phyloP scores from a whole-genome alignment of 148 eudicot genomes.

The Fagopyrum homotropicum region DNA sequence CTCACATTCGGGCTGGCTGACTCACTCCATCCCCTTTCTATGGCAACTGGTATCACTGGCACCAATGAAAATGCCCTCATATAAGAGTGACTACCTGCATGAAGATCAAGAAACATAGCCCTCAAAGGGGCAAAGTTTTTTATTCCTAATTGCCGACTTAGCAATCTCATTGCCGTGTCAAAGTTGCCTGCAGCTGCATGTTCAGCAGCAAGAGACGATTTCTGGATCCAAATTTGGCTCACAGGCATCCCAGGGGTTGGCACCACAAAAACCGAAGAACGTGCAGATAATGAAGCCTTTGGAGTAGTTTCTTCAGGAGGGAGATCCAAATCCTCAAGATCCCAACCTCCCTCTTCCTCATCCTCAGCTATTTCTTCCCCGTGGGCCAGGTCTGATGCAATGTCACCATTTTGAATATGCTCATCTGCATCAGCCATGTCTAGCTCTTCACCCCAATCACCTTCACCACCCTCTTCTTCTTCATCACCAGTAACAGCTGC shows the following conservation, averaged over 20 bases:
- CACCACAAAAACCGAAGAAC: conserved; percentile 44
- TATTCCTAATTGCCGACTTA: conserved; percentile 82
- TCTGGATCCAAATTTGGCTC: conserved; percentile 86
- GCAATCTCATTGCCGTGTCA: conserved; percentile 85
- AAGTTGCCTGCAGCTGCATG: conserved; percentile 95
- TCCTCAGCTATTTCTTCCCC: conserved; percentile 42
- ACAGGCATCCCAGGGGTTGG: conserved; percentile 84
- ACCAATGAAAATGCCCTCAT: conserved; percentile 62
- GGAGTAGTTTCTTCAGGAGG: conserved; percentile 87
- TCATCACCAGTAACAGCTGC: conserved; percentile 27
- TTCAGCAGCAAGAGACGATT: conserved; percentile 85
- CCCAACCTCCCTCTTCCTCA: conserved; percentile 88
- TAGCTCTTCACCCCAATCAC: conserved; percentile 58
- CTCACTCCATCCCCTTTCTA: conserved; percentile 90
- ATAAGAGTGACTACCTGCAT: conserved; percentile 69
- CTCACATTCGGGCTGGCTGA: conserved; percentile 13
- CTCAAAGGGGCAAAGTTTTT: conserved; percentile 64
- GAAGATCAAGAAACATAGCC: conserved; percentile 67
- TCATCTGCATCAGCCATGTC: conserved; percentile 40
- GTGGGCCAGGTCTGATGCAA: conserved; percentile 24
- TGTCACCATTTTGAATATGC: conserved; percentile 34
- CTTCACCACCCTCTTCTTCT: conserved; percentile 49
- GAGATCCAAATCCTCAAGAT: conserved; percentile 83
- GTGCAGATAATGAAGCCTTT: conserved; percentile 41
- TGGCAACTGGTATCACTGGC: conserved; percentile 58